Evolutionary conservation across 139 green algal genomes (phyloP).

Genomic region (Micractinium conductrix): DNA sequence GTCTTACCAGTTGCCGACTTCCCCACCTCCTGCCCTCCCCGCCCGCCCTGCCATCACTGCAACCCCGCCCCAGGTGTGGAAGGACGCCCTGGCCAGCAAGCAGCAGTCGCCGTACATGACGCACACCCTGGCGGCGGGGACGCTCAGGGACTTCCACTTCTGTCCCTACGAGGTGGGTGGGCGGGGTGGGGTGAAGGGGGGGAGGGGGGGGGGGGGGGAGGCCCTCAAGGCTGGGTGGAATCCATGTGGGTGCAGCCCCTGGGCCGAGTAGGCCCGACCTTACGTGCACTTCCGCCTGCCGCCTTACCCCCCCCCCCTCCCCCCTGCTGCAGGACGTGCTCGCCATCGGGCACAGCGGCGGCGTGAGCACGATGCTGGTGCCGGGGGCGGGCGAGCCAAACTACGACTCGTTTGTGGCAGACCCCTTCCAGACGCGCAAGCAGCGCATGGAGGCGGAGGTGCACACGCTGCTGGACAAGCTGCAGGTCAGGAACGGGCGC

Average conservation of each 20-base stretch:
- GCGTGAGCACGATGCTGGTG: constrained; percentile 85
- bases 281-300: too few species aligned
- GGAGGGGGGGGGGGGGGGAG: too few species aligned
- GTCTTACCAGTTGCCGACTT: background rate
- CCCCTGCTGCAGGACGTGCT: constrained; percentile 78
- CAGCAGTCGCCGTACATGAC: constrained; percentile 87
- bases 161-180: constrained; percentile 87
- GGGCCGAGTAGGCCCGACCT: too few species aligned
- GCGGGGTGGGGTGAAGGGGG: too few species aligned
- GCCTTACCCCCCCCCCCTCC: background rate
- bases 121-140: constrained; percentile 64
- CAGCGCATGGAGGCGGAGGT: constrained; percentile 94
- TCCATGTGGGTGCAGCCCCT: too few species aligned
- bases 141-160: constrained; percentile 75
- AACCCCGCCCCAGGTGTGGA: constrained; percentile 72
- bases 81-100: constrained; percentile 88
- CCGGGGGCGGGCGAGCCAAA: constrained; percentile 96
- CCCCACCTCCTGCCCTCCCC: background rate
- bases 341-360: constrained; percentile 75
- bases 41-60: background rate
- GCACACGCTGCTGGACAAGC: constrained; percentile 94
- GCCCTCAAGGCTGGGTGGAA: too few species aligned
- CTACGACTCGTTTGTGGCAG: constrained; percentile 96
- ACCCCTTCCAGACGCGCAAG: constrained; percentile 82
- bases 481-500: constrained; percentile 60